Evolutionary conservation across 768 basidiomycete genomes (phyloP), one percentile per base, ranked within the genome.

Genomic region (Hygrocybe coccinea): DNA sequence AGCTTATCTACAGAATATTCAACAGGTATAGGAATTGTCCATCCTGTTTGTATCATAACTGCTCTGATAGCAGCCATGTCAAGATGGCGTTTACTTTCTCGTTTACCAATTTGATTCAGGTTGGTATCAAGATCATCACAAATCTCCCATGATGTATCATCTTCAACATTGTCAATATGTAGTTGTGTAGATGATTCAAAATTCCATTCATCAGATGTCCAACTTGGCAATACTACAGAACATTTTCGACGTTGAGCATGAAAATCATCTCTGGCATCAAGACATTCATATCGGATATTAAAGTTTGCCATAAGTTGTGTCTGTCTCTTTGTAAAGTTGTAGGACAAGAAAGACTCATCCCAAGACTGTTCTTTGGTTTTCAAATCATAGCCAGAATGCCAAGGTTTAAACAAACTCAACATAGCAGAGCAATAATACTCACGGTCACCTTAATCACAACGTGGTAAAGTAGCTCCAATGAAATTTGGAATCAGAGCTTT

Each of bases 371-470:
- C 19, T 5, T 10, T 19, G 1, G 15, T 11, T 50, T 70, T 69
- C 19, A 74, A 56, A 37, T 72, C 67, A 2, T 29, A 29, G 29
- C 29, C 29, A 29, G 29, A 29, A 41, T 10, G 0, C 69, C 67
- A 71, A 74, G 2, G n/a, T n/a, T n/a, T n/a, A n/a, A n/a, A n/a
- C n/a, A 73, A 41, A 1, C 67, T 66, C 1, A 72, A 43, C 69
- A 75, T 71, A 2, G 67, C 60, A 35, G 46, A 47, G 54, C 66
- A 69, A 54, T 72, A 73, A 19, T 65, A 65, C n/a, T n/a, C n/a
- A n/a, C n/a, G n/a, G n/a, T n/a, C n/a, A n/a, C n/a, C n/a, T n/a
- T n/a, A n/a, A n/a, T n/a, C n/a, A n/a, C n/a, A n/a, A n/a, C n/a
- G n/a, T n/a, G n/a, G n/a, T n/a, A n/a, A n/a, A n/a, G n/a, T n/a